Evolutionary conservation across 2,329 filamentous ascomycete genomes (phyloP).

Genomic region (Rhinocladiella similis): DNA sequence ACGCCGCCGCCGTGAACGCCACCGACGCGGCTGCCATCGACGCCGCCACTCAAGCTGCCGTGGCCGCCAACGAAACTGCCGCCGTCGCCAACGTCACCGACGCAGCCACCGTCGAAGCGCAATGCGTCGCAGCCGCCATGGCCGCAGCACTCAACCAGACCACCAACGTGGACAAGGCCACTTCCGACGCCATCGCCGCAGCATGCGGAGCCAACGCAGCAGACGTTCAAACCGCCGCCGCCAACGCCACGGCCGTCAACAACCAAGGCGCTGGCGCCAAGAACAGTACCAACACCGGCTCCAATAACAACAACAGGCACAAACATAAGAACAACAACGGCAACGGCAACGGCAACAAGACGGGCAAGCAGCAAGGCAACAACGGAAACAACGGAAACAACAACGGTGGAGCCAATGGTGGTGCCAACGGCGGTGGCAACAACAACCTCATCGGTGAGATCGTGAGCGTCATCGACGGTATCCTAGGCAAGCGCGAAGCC

Average conservation of each 20-base stretch:
- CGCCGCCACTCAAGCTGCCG: neutral
- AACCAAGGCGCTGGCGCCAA: slow-evolving; percentile 5
- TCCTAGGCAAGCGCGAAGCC: slow-evolving; percentile 5
- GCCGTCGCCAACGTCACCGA: slow-evolving; percentile 9
- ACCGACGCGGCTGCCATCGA: slow-evolving; percentile 4
- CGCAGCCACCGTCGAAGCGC: neutral
- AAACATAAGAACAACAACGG: neutral
- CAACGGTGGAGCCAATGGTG: neutral
- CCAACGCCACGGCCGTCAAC: neutral
- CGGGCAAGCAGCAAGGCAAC: too few relatives aligned
- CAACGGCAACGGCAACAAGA: neutral
- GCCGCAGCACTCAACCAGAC: neutral
- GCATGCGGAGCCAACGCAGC: slow-evolving; percentile 6
- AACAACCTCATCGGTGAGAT: slow-evolving; percentile 9
- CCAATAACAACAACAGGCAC: slow-evolving; percentile 2
- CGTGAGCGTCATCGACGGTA: slow-evolving; percentile 1
- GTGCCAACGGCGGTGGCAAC: neutral
- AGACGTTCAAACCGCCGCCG: slow-evolving; percentile 5
- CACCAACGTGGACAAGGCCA: slow-evolving; percentile 2
- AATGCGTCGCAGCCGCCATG: neutral
- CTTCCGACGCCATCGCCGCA: slow-evolving; percentile 2
- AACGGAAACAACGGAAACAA: neutral
- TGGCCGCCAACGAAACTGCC: slow-evolving; percentile 7
- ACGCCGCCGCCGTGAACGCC: slow-evolving; percentile 1
- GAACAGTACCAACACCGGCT: neutral